Evolutionary conservation across 2,329 filamentous ascomycete species (phyloP).

Genomic region (Arachnomyces sp.): DNA sequence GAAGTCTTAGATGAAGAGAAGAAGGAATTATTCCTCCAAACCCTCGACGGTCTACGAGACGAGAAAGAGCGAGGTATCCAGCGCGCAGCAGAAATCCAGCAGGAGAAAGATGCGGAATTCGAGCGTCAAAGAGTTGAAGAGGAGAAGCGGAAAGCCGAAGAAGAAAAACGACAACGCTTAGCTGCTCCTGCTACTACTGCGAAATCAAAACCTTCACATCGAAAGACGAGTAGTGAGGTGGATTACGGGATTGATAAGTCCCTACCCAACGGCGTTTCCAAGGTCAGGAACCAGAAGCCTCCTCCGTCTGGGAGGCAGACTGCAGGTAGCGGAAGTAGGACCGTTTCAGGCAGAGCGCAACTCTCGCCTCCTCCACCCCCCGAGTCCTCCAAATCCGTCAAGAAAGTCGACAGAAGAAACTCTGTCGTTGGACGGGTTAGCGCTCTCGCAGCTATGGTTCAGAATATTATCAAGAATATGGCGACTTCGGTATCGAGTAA

Average conservation of each 20-base stretch:
- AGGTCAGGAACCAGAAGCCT: constrained; percentile 23
- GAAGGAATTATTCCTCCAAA: constrained; percentile 78
- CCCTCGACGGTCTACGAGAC: constrained; percentile 73
- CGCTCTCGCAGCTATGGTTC: constrained; percentile 38
- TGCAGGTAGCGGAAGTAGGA: constrained; percentile 11
- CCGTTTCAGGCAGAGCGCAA: constrained; percentile 22
- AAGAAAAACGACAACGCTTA: constrained; percentile 19
- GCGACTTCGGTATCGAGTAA: constrained; percentile 45
- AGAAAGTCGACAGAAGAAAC: constrained; percentile 30
- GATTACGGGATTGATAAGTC: constrained; percentile 61
- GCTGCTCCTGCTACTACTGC: constrained; percentile 29
- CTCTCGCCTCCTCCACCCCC: constrained; percentile 20
- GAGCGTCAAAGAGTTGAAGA: constrained; percentile 38
- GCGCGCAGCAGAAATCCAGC: constrained; percentile 53
- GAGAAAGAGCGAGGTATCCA: constrained; percentile 68
- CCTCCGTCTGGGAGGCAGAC: constrained; percentile 13
- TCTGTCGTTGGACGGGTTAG: constrained; percentile 27
- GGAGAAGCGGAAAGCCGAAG: constrained; percentile 29
- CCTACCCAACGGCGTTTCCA: constrained; percentile 28
- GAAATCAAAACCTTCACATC: constrained; percentile 33
- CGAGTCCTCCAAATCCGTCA: constrained; percentile 27
- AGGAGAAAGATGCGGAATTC: constrained; percentile 50
- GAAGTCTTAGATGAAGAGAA: constrained; percentile 87
- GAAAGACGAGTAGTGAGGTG: constrained; percentile 55
- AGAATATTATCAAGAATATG: constrained; percentile 43